Percentiles rank a stretch among this genome's conserved stretches.
These are phyloP conservation scores for Plantago rigida DNA, from an alignment of 305 asterid genomes.

Conservation along the genomic window DNA sequence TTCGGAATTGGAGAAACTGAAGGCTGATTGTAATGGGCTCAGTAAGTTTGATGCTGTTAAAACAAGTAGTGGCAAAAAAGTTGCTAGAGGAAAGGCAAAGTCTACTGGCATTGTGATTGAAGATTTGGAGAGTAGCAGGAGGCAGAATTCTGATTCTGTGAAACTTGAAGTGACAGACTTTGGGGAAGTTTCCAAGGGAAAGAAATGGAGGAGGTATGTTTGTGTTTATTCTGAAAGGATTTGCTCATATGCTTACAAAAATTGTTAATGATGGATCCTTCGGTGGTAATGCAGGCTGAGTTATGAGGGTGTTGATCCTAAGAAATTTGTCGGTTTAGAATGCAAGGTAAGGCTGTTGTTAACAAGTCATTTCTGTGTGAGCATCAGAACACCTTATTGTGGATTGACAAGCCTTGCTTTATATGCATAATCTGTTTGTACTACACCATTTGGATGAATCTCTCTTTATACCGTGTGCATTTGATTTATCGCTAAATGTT, in stretches of 20 bases:
- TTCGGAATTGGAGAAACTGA: neutral
- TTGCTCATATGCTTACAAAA: slow-evolving; percentile 3
- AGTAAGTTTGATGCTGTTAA: slow-evolving; percentile 29
- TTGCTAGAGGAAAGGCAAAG: slow-evolving; percentile 22
- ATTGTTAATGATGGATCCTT: slow-evolving; percentile 20
- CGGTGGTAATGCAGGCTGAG: slow-evolving; percentile 48
- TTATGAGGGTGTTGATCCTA: slow-evolving; percentile 59
- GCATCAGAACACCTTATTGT: neutral
- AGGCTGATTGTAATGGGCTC: slow-evolving; percentile 32
- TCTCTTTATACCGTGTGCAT: neutral
- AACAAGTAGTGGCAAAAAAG: slow-evolving; percentile 24
- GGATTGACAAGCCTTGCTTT: neutral
- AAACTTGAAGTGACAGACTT: slow-evolving; percentile 31
- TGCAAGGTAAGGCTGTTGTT: slow-evolving; percentile 56
- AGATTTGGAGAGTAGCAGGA: slow-evolving; percentile 33
- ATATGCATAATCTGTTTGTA: neutral
- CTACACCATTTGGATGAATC: neutral
- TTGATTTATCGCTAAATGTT: slow-evolving; percentile 21
- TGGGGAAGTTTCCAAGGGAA: slow-evolving; percentile 23
- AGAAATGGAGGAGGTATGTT: slow-evolving; percentile 16
- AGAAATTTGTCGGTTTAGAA: slow-evolving; percentile 57
- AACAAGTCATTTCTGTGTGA: too few species aligned
- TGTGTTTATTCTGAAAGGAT: neutral
- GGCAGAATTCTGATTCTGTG: slow-evolving; percentile 27
- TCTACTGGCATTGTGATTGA: slow-evolving; percentile 20